Percentiles rank a stretch among this genome's conserved stretches.
These are phyloP conservation scores for Skeletonema menzelii DNA, from an alignment of 108 stramenopile species.

Conservation along the genomic window DNA sequence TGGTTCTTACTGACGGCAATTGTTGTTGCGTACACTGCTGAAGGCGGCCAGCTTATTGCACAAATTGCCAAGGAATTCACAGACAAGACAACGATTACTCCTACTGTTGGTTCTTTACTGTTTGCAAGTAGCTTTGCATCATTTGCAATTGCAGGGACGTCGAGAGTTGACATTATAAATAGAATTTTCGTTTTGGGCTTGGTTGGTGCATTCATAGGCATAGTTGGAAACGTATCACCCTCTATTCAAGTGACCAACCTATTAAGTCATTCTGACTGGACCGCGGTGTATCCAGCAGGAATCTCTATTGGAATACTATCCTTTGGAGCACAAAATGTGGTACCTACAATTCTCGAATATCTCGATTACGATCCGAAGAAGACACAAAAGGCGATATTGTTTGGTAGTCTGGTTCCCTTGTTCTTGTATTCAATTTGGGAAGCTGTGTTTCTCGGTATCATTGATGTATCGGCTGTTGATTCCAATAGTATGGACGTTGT, in stretches of 20 bases:
- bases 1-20: constrained; percentile 51
- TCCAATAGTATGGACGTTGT: constrained; percentile 25
- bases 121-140: constrained; percentile 36
- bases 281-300: constrained; percentile 31
- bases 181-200: constrained; percentile 44
- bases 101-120: constrained; percentile 29
- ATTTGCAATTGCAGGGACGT: constrained; percentile 33
- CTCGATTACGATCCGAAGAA: constrained; percentile 30
- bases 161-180: constrained; percentile 35
- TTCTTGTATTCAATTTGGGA: constrained; percentile 45
- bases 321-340: constrained; percentile 52
- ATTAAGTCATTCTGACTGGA: constrained; percentile 24
- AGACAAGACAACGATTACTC: constrained; percentile 4
- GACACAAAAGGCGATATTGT: constrained; percentile 37
- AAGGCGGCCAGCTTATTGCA: constrained; percentile 40
- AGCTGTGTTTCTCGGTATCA: constrained; percentile 41
- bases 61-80: constrained; percentile 22
- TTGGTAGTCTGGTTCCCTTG: constrained; percentile 40
- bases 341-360: constrained; percentile 47
- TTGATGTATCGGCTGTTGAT: constrained; percentile 26
- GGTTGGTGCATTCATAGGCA: constrained; percentile 27
- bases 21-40: constrained; percentile 44
- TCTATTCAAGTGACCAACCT: constrained; percentile 28
- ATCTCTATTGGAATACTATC: constrained; percentile 53
- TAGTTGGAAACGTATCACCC: constrained; percentile 27